These are phyloP conservation scores for Phyllosticta citrichinensis DNA, from an alignment of 2,329 filamentous ascomycete genomes.

Conservation along the genomic window DNA sequence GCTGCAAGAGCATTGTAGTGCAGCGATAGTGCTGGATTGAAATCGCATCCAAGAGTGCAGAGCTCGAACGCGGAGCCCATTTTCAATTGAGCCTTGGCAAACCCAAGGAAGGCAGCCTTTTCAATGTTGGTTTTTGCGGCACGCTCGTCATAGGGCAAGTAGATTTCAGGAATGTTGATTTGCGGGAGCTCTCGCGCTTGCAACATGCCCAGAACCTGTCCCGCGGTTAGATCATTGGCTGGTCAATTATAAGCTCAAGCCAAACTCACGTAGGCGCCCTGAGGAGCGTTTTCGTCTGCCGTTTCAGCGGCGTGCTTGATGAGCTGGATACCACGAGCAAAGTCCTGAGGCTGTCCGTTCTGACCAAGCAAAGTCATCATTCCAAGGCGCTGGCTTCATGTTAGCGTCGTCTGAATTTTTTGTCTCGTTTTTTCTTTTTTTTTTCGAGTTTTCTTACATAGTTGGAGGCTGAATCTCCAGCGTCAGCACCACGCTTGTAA, in stretches of 20 bases:
- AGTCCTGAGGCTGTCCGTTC: conserved; percentile 81
- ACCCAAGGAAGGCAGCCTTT: conserved; percentile 91
- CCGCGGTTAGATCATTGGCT: neutral
- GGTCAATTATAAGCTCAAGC: conserved; percentile 18
- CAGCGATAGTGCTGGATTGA: conserved; percentile 81
- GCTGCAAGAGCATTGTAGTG: conserved; percentile 94
- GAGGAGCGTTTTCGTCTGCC: conserved; percentile 91
- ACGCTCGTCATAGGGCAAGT: conserved; percentile 61
- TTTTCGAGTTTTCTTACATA: conserved; percentile 29
- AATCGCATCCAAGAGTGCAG: conserved; percentile 86
- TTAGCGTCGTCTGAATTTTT: conserved; percentile 34
- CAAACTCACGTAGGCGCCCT: conserved; percentile 64
- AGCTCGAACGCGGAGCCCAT: conserved; percentile 96
- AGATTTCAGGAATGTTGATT: conserved; percentile 64
- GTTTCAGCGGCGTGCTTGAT: conserved; percentile 75
- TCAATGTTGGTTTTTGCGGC: conserved; percentile 81
- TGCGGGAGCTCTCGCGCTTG: conserved; percentile 85
- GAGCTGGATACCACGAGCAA: conserved; percentile 63
- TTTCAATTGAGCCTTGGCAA: conserved; percentile 91
- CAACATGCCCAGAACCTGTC: conserved; percentile 75
- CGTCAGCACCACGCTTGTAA: conserved; percentile 70
- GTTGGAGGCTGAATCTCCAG: conserved; percentile 78
- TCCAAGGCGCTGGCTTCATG: conserved; percentile 51
- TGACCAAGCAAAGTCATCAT: conserved; percentile 98
- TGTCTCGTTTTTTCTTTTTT: conserved; percentile 6